A percentile compares a stretch with the other conserved stretches of the same genome.
Evolutionary conservation across 2,329 filamentous ascomycete genomes (phyloP).

Genomic region (Xylariaceae sp.): DNA sequence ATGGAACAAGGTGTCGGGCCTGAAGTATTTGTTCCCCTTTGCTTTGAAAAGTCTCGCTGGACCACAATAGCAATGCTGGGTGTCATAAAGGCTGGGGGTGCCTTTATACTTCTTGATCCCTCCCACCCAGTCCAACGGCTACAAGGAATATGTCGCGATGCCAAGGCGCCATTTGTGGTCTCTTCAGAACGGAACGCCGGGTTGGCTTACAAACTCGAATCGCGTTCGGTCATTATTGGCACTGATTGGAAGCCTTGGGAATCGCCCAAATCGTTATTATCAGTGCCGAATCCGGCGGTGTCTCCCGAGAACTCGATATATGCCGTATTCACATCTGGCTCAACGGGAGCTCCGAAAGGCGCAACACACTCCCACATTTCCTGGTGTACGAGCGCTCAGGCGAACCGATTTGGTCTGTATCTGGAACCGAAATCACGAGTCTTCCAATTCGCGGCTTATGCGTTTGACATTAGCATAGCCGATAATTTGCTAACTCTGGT

Average conservation of each 20-base stretch:
- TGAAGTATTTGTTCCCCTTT: conserved; percentile 22
- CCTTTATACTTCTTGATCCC: conserved; percentile 36
- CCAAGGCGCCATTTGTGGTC: conserved; percentile 20
- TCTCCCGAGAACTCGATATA: conserved; percentile 45
- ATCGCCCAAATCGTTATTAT: neutral
- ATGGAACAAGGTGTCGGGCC: conserved; percentile 8
- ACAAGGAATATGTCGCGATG: neutral
- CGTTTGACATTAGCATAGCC: conserved; percentile 30
- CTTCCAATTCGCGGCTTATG: conserved; percentile 32
- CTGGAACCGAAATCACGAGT: conserved; percentile 16
- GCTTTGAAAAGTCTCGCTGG: conserved; percentile 28
- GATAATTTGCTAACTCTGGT: conserved; percentile 33
- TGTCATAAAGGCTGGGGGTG: conserved; percentile 38
- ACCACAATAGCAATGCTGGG: conserved; percentile 31
- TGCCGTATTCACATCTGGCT: conserved; percentile 64
- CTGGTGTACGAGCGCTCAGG: conserved; percentile 51
- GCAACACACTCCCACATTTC: conserved; percentile 57
- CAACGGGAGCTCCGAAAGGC: conserved; percentile 63
- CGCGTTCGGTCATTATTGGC: neutral
- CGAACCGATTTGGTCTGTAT: conserved; percentile 60
- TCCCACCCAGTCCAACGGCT: conserved; percentile 23
- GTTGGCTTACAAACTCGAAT: neutral
- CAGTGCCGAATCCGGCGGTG: neutral
- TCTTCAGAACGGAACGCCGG: neutral
- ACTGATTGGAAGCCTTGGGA: conserved; percentile 5